phyloP scores from a whole-genome alignment of 805 yeast species.

The Myxozyma monticola region DNA sequence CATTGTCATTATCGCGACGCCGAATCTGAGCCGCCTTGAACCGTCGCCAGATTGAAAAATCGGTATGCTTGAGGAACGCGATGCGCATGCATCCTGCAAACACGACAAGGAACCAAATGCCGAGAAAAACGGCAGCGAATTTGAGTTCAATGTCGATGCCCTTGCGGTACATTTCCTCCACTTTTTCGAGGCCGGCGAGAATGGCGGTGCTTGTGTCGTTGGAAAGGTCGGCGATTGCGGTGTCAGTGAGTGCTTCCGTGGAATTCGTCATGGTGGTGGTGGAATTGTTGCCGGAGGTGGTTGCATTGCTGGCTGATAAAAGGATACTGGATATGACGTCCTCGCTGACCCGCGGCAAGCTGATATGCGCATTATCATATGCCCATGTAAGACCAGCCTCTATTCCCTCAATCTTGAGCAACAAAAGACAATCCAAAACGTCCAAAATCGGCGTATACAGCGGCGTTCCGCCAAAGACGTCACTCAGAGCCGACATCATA shows the following conservation, averaged over 20 bases:
- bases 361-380: conserved; percentile 57
- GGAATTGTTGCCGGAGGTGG: background rate
- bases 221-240: conserved; percentile 6
- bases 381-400: conserved; percentile 81
- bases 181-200: conserved; percentile 11
- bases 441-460: conserved; percentile 50
- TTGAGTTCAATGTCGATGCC: conserved; percentile 16
- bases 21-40: too few species aligned
- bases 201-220: conserved; percentile 8
- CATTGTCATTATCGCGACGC: too few species aligned
- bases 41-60: too few species aligned
- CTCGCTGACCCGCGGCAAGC: conserved; percentile 54
- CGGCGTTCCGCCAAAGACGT: conserved; percentile 67
- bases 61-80: background rate
- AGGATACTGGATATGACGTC: conserved; percentile 13
- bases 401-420: conserved; percentile 63
- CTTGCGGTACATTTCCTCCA: conserved; percentile 9
- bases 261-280: background rate
- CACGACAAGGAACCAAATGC: conserved; percentile 17
- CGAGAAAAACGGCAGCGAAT: conserved; percentile 19
- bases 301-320: background rate
- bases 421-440: conserved; percentile 77
- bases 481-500: conserved; percentile 60
- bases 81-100: conserved; percentile 1
- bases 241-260: background rate